Conservation (phyloP, 257 asterid genomes). For the Petrea volubilis region DNA sequence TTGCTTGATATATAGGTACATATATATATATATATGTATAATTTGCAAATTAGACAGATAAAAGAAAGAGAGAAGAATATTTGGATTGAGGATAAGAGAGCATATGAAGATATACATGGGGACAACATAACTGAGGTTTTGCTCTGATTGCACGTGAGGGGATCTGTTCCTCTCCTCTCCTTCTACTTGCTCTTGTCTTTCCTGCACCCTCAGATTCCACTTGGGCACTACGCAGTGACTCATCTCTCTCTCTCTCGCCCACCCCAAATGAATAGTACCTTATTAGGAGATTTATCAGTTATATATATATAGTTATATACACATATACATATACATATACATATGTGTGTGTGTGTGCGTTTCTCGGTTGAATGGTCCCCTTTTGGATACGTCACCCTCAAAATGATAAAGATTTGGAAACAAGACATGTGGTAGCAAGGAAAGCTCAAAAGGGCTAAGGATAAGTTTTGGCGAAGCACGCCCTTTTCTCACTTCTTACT, state of each 20-base stretch:
- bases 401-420: constrained; percentile 36
- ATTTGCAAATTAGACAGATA: no score
- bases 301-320: background rate
- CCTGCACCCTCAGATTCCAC: constrained; percentile 46
- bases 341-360: background rate
- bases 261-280: constrained; percentile 10
- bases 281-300: no score
- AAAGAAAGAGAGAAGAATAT: constrained; percentile 10
- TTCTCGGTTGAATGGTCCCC: constrained; percentile 36
- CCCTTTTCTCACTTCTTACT: background rate
- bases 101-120: constrained; percentile 36
- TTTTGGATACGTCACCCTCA: constrained; percentile 31
- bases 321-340: constrained; percentile 1
- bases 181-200: constrained; percentile 41
- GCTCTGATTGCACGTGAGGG: constrained; percentile 51
- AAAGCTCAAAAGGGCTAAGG: constrained; percentile 24
- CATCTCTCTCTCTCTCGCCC: constrained; percentile 27
- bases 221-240: constrained; percentile 47
- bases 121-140: constrained; percentile 31
- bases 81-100: constrained; percentile 30
- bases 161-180: constrained; percentile 38
- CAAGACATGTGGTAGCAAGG: constrained; percentile 53
- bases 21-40: background rate
- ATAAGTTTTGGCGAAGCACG: constrained; percentile 23
- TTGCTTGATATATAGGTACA: background rate